Evolutionary conservation across 116 monocot species (phyloP), one percentile per base, ranked within the genome.

Genomic region (Zostera marina): DNA sequence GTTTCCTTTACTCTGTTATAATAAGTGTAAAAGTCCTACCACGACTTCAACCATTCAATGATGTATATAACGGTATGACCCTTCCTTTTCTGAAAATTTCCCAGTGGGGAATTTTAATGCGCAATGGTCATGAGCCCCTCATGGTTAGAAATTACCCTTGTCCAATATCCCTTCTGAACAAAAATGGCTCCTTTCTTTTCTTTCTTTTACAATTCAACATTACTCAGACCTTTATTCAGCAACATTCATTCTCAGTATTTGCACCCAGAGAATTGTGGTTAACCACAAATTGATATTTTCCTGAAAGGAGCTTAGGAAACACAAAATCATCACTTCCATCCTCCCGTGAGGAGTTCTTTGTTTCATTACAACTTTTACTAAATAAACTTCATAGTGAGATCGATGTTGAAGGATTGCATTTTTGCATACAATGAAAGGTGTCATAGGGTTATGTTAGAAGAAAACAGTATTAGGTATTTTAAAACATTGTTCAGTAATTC

Each of bases 101-200:
- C 15, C 17, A 24, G 61, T 48, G 86, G 80, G 9, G 72, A 76
- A 56, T 83, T 91, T 69, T 81, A 75, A 47, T 62, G 72, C 11
- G 51, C 49, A 17, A 98, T 74, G 56, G 72, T 81, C 55, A 81
- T 76, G 67, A 77, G 40, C 21, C 83, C 81, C 43, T 85, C 78
- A 75, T 98, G 98, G 17, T 80, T 80, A 8, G 98, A 98, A 58
- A 72, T 61, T 66, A 98, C 75, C 54, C 62, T 52, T 42, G 81
- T 68, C 90, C 80, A 83, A 44, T 81, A 98, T 66, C 98, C 98
- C 70, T 80, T 86, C 68, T 98, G 98, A 22, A 79, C 69, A 73
- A 98, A 90, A 56, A 71, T 72, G 73, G 83, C 73, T 40, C 76
- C 98, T 10, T 69, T 63, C 54, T 78, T 59, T 58, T 98, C 90